Evolutionary conservation across 2,329 filamentous ascomycete genomes (phyloP).

Genomic region (Penicillium sp.): DNA sequence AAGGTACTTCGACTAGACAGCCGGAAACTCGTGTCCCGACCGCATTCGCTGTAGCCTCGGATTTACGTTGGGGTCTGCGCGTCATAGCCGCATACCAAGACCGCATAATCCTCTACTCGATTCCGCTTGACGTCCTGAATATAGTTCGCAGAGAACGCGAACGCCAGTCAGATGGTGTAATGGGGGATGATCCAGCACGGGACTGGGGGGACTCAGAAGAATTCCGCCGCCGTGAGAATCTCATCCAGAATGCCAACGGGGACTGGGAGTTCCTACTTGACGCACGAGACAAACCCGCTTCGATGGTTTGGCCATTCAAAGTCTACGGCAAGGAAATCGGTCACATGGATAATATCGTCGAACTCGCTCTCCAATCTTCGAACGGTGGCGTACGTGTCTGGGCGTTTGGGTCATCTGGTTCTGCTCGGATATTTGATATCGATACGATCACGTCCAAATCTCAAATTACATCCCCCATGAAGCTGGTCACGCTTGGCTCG

Average conservation of each 20-base stretch:
- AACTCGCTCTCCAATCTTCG: slow-evolving; percentile 50
- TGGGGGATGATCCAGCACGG: slow-evolving; percentile 34
- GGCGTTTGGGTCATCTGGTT: slow-evolving; percentile 50
- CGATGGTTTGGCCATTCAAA: slow-evolving; percentile 50
- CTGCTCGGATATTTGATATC: slow-evolving; percentile 50
- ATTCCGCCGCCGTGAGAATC: slow-evolving; percentile 27
- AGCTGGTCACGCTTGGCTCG: slow-evolving; percentile 20
- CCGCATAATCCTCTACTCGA: slow-evolving; percentile 58
- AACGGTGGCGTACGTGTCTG: slow-evolving; percentile 50
- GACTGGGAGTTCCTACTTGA: slow-evolving; percentile 44
- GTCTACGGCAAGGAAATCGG: slow-evolving; percentile 54
- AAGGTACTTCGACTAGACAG: slow-evolving; percentile 4
- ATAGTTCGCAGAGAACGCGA: slow-evolving; percentile 36
- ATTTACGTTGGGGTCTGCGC: slow-evolving; percentile 58
- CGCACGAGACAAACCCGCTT: slow-evolving; percentile 35
- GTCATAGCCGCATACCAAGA: slow-evolving; percentile 58
- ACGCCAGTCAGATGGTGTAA: slow-evolving; percentile 30
- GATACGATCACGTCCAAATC: slow-evolving; percentile 29
- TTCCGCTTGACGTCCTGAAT: slow-evolving; percentile 59
- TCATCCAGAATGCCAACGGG: slow-evolving; percentile 35
- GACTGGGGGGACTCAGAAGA: slow-evolving; percentile 33
- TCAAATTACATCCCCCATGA: slow-evolving; percentile 22
- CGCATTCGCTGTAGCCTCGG: slow-evolving; percentile 58
- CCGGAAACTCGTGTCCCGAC: slow-evolving; percentile 43
- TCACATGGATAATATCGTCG: slow-evolving; percentile 47